Evolutionary conservation across 208 protist species (phyloP), one percentile per base, ranked within the genome.

Genomic region (Spongospora subterranea): DNA sequence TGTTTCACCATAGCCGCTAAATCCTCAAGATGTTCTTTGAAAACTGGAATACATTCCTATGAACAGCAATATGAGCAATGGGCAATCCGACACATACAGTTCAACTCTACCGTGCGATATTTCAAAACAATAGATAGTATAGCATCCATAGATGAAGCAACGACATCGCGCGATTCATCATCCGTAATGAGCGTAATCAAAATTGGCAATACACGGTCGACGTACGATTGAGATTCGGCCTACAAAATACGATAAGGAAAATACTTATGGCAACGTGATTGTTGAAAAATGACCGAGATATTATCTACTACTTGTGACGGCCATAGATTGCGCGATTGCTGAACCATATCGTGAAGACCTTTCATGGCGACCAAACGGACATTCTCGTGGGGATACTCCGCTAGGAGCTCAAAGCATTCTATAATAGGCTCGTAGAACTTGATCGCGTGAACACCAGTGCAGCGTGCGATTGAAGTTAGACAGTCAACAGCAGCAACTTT

Each of bases 301-400:
- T n/a, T n/a, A n/a, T n/a, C n/a, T n/a, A n/a, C n/a, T n/a, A n/a
- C n/a, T n/a, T n/a, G 50, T 6, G 71, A 82, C n/a, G 71, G 71
- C 6, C 35, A 82, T 20, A 82, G 71, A 13, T 20, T 35, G 71
- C 71, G 35, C 35, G 40, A 6, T n/a, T 82, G 71, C 35, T 45
- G 35, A 43, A 43, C 40, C 35, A 82, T 6, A n/a, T 82, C 71
- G 71, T 82, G 71, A 6, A 82, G 40, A 82, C 71, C 71, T n/a
- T 82, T 82, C 35, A 82, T 35, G 11, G 71, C 71, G 11, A 82
- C 71, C 35, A 82, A n/a, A n/a, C 71, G 71, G 35, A 82, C 40
- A n/a, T 82, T 82, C 71, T 82, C 71, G 40, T 82, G 71, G 17
- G 71, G 71, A n/a, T 82, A 82, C 71, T 82, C 71, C 17, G 71